These are phyloP conservation scores for Pilasporangium apinafurcum DNA, from an alignment of 352 stramenopile species.

Conservation along the genomic window DNA sequence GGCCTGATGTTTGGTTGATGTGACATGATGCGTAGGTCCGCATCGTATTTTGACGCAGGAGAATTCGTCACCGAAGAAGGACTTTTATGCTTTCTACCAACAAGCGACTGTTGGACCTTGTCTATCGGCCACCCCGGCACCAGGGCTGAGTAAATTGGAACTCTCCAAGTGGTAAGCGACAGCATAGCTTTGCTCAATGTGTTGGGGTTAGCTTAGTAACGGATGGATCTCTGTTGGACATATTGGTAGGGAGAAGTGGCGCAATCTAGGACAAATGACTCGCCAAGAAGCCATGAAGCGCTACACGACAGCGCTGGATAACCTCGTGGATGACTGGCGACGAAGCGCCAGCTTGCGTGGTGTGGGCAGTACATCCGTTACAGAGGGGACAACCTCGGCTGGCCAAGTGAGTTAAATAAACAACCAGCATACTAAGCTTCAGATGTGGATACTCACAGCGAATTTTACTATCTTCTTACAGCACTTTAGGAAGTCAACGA, in stretches of 20 bases:
- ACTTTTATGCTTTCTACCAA: slow-evolving; percentile 78
- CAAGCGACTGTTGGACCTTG: slow-evolving; percentile 65
- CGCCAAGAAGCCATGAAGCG: slow-evolving; percentile 73
- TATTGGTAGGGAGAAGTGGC: slow-evolving; percentile 74
- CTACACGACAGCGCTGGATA: slow-evolving; percentile 71
- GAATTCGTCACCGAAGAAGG: slow-evolving; percentile 64
- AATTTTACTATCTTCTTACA: not conserved
- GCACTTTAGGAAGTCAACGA: slow-evolving; percentile 24
- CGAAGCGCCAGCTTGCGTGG: slow-evolving; percentile 41
- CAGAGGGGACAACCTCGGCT: slow-evolving; percentile 5
- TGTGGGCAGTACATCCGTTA: slow-evolving; percentile 3
- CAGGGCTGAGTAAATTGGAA: slow-evolving; percentile 43
- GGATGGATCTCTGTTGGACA: too few relatives aligned
- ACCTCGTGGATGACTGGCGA: slow-evolving; percentile 77
- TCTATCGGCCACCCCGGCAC: slow-evolving; percentile 17
- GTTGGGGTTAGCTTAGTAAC: too few relatives aligned
- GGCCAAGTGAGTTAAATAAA: slow-evolving; percentile 1
- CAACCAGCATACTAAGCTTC: not conserved
- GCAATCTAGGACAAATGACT: slow-evolving; percentile 53
- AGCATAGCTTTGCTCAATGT: not conserved
- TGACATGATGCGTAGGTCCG: slow-evolving; percentile 16
- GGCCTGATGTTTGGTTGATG: not conserved
- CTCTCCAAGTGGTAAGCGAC: slow-evolving; percentile 37
- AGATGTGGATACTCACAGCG: not conserved
- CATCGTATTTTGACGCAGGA: slow-evolving; percentile 74